These are phyloP conservation scores for Arxiozyma slooffiae DNA, from an alignment of 1,139 yeast genomes.

Conservation along the genomic window DNA sequence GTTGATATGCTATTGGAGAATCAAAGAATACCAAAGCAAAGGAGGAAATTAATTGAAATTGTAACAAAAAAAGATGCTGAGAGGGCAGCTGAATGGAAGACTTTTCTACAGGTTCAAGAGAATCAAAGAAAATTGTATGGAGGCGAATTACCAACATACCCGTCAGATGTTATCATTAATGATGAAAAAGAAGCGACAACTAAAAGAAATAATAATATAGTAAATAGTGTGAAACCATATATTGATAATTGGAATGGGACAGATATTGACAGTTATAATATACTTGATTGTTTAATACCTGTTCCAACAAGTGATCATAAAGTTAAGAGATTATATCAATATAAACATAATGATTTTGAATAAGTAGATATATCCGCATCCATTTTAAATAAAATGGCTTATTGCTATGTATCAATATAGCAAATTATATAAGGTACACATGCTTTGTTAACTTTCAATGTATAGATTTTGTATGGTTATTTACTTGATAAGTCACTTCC, in stretches of 20 bases:
- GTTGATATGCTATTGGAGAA: conserved; percentile 7
- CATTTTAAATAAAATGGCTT: too few species aligned
- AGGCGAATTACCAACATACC: not conserved
- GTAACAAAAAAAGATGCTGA: conserved; percentile 13
- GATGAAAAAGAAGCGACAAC: not conserved
- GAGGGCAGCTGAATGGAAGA: conserved; percentile 16
- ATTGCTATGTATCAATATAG: not conserved
- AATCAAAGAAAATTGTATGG: not conserved
- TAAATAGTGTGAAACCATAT: not conserved
- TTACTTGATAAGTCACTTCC: not conserved
- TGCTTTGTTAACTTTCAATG: not conserved
- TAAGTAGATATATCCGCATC: not conserved
- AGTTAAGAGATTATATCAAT: not conserved
- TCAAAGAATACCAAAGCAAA: conserved; percentile 13
- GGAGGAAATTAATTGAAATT: conserved; percentile 13
- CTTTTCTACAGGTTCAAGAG: conserved; percentile 13
- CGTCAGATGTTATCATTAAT: not conserved
- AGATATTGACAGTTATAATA: conserved; percentile 1
- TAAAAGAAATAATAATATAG: not conserved
- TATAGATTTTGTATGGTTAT: not conserved
- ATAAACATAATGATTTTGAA: not conserved
- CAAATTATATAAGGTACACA: not conserved
- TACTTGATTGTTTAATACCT: conserved; percentile 3
- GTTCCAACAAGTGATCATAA: not conserved
- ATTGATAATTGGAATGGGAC: conserved; percentile 1